Conservation (phyloP, 345 rosid genomes). For the Citrus medica region DNA sequence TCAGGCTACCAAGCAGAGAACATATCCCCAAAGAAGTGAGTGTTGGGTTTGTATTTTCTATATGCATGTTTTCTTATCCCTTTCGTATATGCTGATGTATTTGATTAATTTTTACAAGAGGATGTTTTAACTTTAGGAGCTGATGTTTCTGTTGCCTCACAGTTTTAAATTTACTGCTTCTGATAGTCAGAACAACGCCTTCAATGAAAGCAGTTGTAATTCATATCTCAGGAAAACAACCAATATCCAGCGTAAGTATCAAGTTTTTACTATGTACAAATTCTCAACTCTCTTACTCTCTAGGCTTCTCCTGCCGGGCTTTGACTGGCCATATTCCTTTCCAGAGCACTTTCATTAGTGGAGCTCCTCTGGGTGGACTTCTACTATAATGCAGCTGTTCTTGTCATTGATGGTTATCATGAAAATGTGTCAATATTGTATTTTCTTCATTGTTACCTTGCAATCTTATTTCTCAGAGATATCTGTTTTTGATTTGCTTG, state of each 20-base stretch:
- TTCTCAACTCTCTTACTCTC: constrained; percentile 14
- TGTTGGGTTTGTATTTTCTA: background rate
- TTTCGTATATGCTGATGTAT: constrained; percentile 8
- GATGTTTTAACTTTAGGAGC: constrained; percentile 4
- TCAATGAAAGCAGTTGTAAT: constrained; percentile 22
- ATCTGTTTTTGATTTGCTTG: constrained; percentile 73
- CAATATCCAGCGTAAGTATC: constrained; percentile 41
- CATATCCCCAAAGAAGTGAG: constrained; percentile 47
- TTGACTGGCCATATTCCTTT: constrained; percentile 14
- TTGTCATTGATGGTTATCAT: constrained; percentile 3
- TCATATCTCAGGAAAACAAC: constrained; percentile 27
- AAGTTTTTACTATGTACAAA: constrained; percentile 6
- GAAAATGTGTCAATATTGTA: background rate
- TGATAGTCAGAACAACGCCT: constrained; percentile 19
- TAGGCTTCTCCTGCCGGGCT: constrained; percentile 8
- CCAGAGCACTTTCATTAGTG: background rate
- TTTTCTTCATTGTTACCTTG: background rate
- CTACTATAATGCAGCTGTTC: background rate
- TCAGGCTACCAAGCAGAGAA: constrained; percentile 31
- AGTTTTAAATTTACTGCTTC: constrained; percentile 27
- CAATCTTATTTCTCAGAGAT: constrained; percentile 39
- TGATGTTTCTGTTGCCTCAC: constrained; percentile 18
- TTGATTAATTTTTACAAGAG: constrained; percentile 1
- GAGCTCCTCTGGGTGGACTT: background rate
- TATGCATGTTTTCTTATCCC: background rate